Evolutionary conservation across 2,329 filamentous ascomycete genomes (phyloP), one percentile per base, ranked within the genome.

Genomic region (Phyllosticta citrichinensis): DNA sequence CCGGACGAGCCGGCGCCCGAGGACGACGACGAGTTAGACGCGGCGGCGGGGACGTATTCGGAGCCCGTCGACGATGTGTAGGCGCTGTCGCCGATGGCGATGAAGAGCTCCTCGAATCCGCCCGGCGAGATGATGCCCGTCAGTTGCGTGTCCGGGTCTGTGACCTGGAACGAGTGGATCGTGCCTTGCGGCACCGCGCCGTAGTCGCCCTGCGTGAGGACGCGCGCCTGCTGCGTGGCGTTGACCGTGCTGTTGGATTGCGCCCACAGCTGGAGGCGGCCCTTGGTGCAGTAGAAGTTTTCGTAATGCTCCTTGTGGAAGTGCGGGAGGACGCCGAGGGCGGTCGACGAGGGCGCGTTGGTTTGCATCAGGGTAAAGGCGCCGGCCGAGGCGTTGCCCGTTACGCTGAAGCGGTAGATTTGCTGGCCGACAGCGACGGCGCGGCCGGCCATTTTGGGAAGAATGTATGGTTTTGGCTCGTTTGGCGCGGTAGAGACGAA

Each of bases 51-150:
- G 9, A 71, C 67, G 57, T 74, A 79, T 17, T 75, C 74, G 0
- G 75, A 71, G 56, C 70, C 63, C 3, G 69, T 74, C 2, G 65
- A 59, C 3, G 73, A 73, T 5, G 69, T 69, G 63, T 70, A 74
- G 62, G 76, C 75, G 2, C 65, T 66, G 17, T 65, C 65, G 20
- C 69, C 71, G 52, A 77, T 71, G 58, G 69, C 68, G 66, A 76
- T 77, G 67, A 79, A 79, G 4, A 79, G 71, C 2, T 75, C 69
- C 70, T 80, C 78, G 57, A 80, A 80, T n/a, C 77, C 77, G 33
- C 79, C 77, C 2, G 78, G 78, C 8, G 71, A 69, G 54, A 80
- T 75, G 0, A 78, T 71, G 2, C 78, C 78, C 1, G 76, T 71
- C 66, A 80, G 72, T 63, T 80, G 74, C 4, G 76, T 79, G 63